Evolutionary conservation across 2,329 filamentous ascomycete genomes (phyloP).

Genomic region (Botrytis squamosa): DNA sequence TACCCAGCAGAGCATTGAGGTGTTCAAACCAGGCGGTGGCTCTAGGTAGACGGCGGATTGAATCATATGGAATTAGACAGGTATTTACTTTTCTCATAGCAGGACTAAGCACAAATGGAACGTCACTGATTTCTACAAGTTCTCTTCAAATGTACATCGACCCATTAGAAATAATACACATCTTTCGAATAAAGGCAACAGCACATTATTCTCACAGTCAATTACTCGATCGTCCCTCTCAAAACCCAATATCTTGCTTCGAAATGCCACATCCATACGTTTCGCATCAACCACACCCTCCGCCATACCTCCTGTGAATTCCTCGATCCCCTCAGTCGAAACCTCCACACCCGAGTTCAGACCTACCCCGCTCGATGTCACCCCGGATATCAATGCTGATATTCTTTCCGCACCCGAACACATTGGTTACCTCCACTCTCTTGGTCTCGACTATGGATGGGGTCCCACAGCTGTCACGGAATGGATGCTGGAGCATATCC

Average conservation of each 20-base stretch:
- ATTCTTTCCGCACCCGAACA: constrained; percentile 49
- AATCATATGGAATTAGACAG: constrained; percentile 40
- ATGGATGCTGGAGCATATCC: constrained; percentile 76
- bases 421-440: constrained; percentile 76
- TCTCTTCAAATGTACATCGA: constrained; percentile 37
- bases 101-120: background rate
- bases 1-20: constrained; percentile 54
- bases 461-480: constrained; percentile 74
- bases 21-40: constrained; percentile 47
- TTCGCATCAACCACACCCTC: constrained; percentile 36
- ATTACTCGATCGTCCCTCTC: constrained; percentile 26
- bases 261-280: constrained; percentile 32
- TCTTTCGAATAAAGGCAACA: constrained; percentile 27
- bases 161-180: constrained; percentile 32
- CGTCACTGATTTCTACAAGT: constrained; percentile 32
- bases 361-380: constrained; percentile 29
- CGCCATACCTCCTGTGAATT: constrained; percentile 12
- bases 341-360: constrained; percentile 21
- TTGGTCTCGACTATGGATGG: constrained; percentile 86
- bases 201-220: constrained; percentile 26
- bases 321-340: constrained; percentile 18
- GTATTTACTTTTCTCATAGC: constrained; percentile 27
- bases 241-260: constrained; percentile 28
- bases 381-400: constrained; percentile 28
- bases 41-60: constrained; percentile 39